Conservation (phyloP, 1,139 yeast species). For the Nakaseomyces nivariensis region DNA sequence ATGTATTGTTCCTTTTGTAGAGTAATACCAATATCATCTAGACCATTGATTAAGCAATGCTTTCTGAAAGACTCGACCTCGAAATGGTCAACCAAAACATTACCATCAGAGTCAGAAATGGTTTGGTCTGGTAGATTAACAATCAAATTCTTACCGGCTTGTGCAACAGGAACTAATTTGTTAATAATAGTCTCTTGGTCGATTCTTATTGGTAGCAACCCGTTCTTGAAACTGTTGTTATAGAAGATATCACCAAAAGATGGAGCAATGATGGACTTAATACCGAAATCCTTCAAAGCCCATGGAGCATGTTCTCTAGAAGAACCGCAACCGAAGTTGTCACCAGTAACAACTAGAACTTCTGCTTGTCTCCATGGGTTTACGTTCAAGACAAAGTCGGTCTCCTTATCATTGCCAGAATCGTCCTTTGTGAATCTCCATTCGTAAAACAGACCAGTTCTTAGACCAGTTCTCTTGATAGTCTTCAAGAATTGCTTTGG, state of each 20-base stretch:
- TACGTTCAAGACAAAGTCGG: constrained; percentile 81
- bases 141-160: constrained; percentile 58
- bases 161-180: constrained; percentile 72
- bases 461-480: constrained; percentile 91
- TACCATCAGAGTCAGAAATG: constrained; percentile 60
- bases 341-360: constrained; percentile 86
- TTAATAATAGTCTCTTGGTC: constrained; percentile 61
- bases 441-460: constrained; percentile 82
- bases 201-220: constrained; percentile 80
- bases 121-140: constrained; percentile 82
- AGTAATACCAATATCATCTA: constrained; percentile 94
- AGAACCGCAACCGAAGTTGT: constrained; percentile 97
- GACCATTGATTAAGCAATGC: constrained; percentile 87
- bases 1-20: constrained; percentile 79
- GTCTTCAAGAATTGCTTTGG: constrained; percentile 97
- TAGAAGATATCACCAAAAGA: constrained; percentile 97
- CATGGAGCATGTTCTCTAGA: constrained; percentile 99
- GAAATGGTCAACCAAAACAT: constrained; percentile 68
- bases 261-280: constrained; percentile 91
- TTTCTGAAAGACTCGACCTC: constrained; percentile 88
- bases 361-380: constrained; percentile 73
- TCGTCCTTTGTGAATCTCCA: constrained; percentile 63
- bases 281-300: constrained; percentile 97
- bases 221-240: constrained; percentile 93
- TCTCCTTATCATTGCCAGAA: constrained; percentile 66